phyloP scores from a whole-genome alignment of 129 eudicot species.

The Ambrosia trifida region DNA sequence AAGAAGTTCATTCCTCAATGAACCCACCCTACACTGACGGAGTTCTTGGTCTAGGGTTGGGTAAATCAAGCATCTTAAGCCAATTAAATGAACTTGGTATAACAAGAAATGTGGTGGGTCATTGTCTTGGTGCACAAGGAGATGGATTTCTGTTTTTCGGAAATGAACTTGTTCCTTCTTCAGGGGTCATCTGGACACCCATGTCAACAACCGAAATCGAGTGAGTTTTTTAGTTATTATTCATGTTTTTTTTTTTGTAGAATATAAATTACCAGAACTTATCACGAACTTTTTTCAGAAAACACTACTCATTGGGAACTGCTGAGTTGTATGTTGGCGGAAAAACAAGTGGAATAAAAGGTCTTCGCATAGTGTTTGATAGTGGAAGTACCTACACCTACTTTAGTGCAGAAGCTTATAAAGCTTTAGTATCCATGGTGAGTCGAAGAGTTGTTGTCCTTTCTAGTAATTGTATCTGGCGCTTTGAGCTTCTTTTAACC shows the following conservation, averaged over 20 bases:
- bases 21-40: conserved; percentile 83
- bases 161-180: conserved; percentile 55
- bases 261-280: neutral
- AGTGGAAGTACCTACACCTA: conserved; percentile 94
- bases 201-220: conserved; percentile 52
- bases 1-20: conserved; percentile 63
- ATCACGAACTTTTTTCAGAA: conserved; percentile 36
- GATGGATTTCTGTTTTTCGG: conserved; percentile 95
- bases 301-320: conserved; percentile 69
- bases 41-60: conserved; percentile 86
- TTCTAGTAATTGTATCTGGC: conserved; percentile 25
- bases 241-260: neutral
- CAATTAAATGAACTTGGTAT: conserved; percentile 67
- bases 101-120: conserved; percentile 76
- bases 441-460: neutral
- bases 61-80: conserved; percentile 70
- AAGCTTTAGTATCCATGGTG: conserved; percentile 47
- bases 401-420: conserved; percentile 60
- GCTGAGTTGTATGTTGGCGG: conserved; percentile 62
- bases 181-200: conserved; percentile 76
- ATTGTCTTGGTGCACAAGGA: conserved; percentile 77
- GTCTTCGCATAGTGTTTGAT: conserved; percentile 67
- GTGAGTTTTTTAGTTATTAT: conserved; percentile 40
- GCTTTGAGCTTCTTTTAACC: neutral
- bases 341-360: conserved; percentile 56